These are phyloP conservation scores for Rhynchosporium graminicola DNA, from an alignment of 2,329 filamentous ascomycete genomes.

Conservation along the genomic window DNA sequence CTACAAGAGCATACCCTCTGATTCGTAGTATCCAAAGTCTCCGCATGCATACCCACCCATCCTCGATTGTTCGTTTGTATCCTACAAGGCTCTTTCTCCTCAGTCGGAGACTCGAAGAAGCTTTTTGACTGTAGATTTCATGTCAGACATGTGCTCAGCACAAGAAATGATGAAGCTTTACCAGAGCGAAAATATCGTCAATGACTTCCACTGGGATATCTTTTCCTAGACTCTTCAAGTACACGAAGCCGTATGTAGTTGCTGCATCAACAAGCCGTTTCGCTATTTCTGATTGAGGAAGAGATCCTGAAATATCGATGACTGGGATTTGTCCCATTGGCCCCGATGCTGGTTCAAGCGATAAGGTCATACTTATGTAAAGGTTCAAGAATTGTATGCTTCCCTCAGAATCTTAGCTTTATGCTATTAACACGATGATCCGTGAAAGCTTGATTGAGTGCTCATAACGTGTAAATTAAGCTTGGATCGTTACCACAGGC, in stretches of 20 bases:
- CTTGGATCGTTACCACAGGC: no score
- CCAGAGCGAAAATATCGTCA: conserved; percentile 71
- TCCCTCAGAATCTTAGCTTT: no score
- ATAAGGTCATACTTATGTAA: background rate
- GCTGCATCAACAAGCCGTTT: conserved; percentile 78
- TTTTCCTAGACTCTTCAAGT: conserved; percentile 73
- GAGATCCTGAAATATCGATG: conserved; percentile 72
- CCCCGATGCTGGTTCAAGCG: conserved; percentile 2
- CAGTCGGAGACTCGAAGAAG: conserved; percentile 70
- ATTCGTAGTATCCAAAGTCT: conserved; percentile 81
- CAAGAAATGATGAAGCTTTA: conserved; percentile 43
- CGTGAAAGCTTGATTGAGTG: no score
- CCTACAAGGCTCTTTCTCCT: conserved; percentile 72
- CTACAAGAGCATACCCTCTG: conserved; percentile 61
- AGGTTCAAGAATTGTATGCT: no score
- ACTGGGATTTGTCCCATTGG: conserved; percentile 63
- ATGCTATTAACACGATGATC: no score
- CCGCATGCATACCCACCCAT: conserved; percentile 85
- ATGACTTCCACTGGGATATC: conserved; percentile 69
- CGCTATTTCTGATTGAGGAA: conserved; percentile 57
- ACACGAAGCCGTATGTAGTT: conserved; percentile 83
- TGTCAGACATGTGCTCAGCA: background rate
- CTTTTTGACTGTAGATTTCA: conserved; percentile 57
- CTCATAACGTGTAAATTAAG: no score
- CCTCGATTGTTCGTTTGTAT: conserved; percentile 80